A percentile compares a stretch with the other conserved stretches of the same genome.
phyloP scores from a whole-genome alignment of 1,139 yeast genomes.

The Geotrichum citri-aurantii region DNA sequence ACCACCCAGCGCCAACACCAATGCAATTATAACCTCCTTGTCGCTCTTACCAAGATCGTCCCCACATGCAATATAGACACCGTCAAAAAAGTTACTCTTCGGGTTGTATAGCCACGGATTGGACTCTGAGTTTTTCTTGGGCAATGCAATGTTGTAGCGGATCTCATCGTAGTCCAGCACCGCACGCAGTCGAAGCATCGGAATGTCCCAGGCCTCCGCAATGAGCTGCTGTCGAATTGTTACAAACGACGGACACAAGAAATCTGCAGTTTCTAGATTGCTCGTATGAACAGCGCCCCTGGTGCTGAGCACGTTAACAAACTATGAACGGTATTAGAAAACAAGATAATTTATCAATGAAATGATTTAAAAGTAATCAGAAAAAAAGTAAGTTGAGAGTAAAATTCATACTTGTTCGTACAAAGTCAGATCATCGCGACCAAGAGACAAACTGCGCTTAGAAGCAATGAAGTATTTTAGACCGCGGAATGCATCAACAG shows the following conservation, averaged over 20 bases:
- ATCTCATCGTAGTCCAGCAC: background rate
- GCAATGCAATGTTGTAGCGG: background rate
- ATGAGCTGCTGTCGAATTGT: background rate
- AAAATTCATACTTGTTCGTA: background rate
- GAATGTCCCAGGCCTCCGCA: background rate
- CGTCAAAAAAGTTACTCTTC: background rate
- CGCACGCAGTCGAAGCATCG: background rate
- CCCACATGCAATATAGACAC: background rate
- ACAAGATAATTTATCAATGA: background rate
- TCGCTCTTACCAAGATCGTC: background rate
- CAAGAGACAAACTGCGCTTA: background rate
- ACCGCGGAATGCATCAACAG: background rate
- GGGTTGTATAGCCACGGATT: background rate
- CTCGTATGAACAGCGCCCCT: background rate
- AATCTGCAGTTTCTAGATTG: background rate
- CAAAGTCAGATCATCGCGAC: background rate
- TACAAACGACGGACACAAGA: background rate
- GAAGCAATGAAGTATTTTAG: background rate
- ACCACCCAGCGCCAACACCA: constrained; percentile 72
- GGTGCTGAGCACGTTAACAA: background rate
- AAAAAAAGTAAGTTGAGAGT: no score
- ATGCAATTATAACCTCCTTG: constrained; percentile 31
- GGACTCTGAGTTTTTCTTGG: background rate
- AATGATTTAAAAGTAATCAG: background rate
- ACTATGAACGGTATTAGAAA: background rate